Evolutionary conservation across 2,329 filamentous ascomycete genomes (phyloP).

Genomic region (Aspergillus thermomutatus): DNA sequence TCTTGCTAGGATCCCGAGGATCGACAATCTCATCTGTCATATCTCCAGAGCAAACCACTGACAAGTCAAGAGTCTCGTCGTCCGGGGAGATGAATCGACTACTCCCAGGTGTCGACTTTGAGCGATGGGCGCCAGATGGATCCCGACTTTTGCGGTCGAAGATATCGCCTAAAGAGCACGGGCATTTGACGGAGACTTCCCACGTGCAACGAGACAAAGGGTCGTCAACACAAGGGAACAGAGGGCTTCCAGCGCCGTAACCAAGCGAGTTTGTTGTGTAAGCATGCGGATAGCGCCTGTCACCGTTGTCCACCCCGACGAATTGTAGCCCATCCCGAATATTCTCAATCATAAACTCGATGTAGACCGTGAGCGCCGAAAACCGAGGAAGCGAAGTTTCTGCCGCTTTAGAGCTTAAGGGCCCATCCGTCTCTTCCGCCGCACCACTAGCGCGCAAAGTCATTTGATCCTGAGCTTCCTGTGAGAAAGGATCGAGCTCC

Average conservation of each 20-base stretch:
- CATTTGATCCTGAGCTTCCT: slow-evolving; percentile 47
- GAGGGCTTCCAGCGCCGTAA: slow-evolving; percentile 74
- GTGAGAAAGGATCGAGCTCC: slow-evolving; percentile 54
- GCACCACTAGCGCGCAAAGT: slow-evolving; percentile 38
- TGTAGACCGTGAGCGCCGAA: slow-evolving; percentile 60
- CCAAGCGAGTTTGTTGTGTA: slow-evolving; percentile 81
- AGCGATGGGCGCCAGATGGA: slow-evolving; percentile 15
- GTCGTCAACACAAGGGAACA: slow-evolving; percentile 94
- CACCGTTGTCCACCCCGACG: slow-evolving; percentile 75
- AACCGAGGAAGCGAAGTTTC: slow-evolving; percentile 48
- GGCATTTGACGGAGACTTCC: slow-evolving; percentile 83
- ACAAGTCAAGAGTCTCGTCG: slow-evolving; percentile 83
- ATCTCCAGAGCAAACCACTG: slow-evolving; percentile 86
- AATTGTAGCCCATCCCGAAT: slow-evolving; percentile 89
- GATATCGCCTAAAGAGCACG: slow-evolving; percentile 79
- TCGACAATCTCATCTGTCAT: slow-evolving; percentile 79
- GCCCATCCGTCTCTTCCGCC: slow-evolving; percentile 37
- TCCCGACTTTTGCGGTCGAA: slow-evolving; percentile 40
- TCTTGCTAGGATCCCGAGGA: slow-evolving; percentile 72
- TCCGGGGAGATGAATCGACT: slow-evolving; percentile 59
- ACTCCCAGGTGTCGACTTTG: slow-evolving; percentile 26
- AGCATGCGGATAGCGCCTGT: slow-evolving; percentile 81
- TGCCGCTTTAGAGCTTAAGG: slow-evolving; percentile 29
- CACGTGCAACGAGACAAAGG: slow-evolving; percentile 76
- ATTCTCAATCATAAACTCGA: slow-evolving; percentile 73